Percentiles rank a stretch among this genome's conserved stretches.
Evolutionary conservation across 2,329 filamentous ascomycete genomes (phyloP).

Genomic region (Monilinia fructicola): DNA sequence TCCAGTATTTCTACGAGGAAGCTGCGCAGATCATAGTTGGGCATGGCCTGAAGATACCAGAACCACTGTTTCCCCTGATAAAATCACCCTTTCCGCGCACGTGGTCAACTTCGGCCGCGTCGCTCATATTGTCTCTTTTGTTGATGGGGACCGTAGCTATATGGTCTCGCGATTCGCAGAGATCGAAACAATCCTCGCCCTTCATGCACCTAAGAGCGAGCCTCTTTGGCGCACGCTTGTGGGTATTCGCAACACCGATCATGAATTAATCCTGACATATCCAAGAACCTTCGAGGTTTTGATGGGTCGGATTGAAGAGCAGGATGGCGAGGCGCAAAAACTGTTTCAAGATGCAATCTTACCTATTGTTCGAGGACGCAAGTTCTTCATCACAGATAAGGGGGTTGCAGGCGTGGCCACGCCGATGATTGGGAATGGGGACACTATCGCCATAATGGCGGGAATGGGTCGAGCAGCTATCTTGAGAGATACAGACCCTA

Average conservation of each 20-base stretch:
- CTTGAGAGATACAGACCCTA: background rate
- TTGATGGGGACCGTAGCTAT: slow-evolving; percentile 2
- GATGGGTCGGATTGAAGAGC: background rate
- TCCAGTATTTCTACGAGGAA: slow-evolving; percentile 16
- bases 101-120: background rate
- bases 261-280: background rate
- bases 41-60: background rate
- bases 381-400: slow-evolving; percentile 10
- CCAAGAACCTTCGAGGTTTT: slow-evolving; percentile 4
- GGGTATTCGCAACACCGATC: slow-evolving; percentile 14
- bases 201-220: background rate
- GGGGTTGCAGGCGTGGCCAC: slow-evolving; percentile 12
- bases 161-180: slow-evolving; percentile 1
- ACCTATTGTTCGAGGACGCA: background rate
- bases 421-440: slow-evolving; percentile 4
- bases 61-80: background rate
- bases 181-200: background rate
- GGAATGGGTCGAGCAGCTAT: slow-evolving; percentile 2
- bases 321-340: slow-evolving; percentile 6
- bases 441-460: background rate
- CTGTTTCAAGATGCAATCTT: slow-evolving; percentile 12
- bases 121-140: slow-evolving; percentile 9
- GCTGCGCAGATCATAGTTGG: slow-evolving; percentile 5
- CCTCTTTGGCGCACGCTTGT: slow-evolving; percentile 11
- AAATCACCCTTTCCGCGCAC: slow-evolving; percentile 3